Base-by-base conservation (phyloP, 345 rosid species). In the Salix udensis region DNA sequence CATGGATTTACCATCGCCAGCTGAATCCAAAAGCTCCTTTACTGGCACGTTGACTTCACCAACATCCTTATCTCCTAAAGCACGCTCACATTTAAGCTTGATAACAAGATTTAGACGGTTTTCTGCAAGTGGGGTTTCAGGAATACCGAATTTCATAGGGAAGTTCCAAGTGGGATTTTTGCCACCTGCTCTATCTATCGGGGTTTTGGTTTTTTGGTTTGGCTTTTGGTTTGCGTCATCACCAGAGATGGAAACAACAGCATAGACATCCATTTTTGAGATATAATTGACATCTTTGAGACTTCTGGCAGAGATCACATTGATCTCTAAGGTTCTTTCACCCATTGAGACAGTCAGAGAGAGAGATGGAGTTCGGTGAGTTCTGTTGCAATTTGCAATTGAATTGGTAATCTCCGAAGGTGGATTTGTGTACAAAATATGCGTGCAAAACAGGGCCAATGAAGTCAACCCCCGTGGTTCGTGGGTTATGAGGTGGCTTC, bases 241-340 rank as follows among this genome's bases (percentile, higher is more conserved):
- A 48, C 97, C 95, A 74, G 76, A 21, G 84, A 94, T 76, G 15
- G 81, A 87, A 82, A 84, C 89, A 79, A 88, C 82, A 23, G 84
- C 92, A 87, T 91, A 94, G 2, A 88, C 95, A 68, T 91, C 97
- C 98, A 92, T 94, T 75, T 89, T 94, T 66, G 90, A 74, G 79
- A 94, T 65, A 15, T 88, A 80, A 36, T 92, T 92, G 71, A 90
- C 94, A 69, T 91, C 82, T 76, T 92, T 87, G 31, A 94, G 87
- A 74, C 84, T 87, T 64, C 86, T 88, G 31, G 97, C 98, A 11
- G 94, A 89, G 81, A 81, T 77, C 21, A 91, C 76, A 80, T 88
- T 92, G 84, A 94, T 82, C 8, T 94, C 94, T 18, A 94, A 75
- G 34, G 85, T 72, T 15, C 86, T 86, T 67, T 79, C 73, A 52